Conservation (phyloP, 2,329 filamentous ascomycete genomes). For the Remersonia thermophila region DNA sequence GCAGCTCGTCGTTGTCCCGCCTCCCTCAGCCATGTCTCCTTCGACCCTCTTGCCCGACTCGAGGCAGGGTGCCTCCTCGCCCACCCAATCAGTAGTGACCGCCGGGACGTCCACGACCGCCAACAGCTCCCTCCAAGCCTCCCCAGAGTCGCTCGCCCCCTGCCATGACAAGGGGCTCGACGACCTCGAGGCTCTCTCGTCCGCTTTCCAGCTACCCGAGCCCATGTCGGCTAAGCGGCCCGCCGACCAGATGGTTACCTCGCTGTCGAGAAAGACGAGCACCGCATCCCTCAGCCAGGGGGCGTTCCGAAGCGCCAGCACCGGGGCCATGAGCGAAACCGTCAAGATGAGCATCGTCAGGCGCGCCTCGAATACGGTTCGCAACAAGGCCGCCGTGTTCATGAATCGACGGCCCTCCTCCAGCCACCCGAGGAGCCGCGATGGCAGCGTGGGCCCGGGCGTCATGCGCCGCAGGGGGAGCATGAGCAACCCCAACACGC, state of each 20-base stretch:
- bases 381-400: slow-evolving; percentile 24
- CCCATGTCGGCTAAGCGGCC: slow-evolving; percentile 30
- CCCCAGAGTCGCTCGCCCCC: slow-evolving; percentile 53
- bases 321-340: slow-evolving; percentile 49
- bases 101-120: slow-evolving; percentile 34
- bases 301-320: slow-evolving; percentile 40
- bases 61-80: slow-evolving; percentile 35
- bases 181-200: slow-evolving; percentile 28
- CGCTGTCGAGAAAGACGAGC: slow-evolving; percentile 45
- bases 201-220: slow-evolving; percentile 60
- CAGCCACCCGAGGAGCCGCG: slow-evolving; percentile 61
- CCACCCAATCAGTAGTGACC: slow-evolving; percentile 43
- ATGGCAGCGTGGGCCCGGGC: slow-evolving; percentile 80
- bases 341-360: slow-evolving; percentile 53
- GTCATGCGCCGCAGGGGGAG: slow-evolving; percentile 70
- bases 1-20: slow-evolving; percentile 30
- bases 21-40: slow-evolving; percentile 43
- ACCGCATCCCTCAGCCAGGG: slow-evolving; percentile 13
- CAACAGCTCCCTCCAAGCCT: slow-evolving; percentile 52
- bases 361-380: slow-evolving; percentile 60
- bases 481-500: slow-evolving; percentile 50
- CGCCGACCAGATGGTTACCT: slow-evolving; percentile 1
- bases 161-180: slow-evolving; percentile 42
- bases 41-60: slow-evolving; percentile 45
- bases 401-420: slow-evolving; percentile 64